These are phyloP conservation scores for Pestalotiopsis sp. DNA, from an alignment of 2,329 filamentous ascomycete species.

Conservation along the genomic window DNA sequence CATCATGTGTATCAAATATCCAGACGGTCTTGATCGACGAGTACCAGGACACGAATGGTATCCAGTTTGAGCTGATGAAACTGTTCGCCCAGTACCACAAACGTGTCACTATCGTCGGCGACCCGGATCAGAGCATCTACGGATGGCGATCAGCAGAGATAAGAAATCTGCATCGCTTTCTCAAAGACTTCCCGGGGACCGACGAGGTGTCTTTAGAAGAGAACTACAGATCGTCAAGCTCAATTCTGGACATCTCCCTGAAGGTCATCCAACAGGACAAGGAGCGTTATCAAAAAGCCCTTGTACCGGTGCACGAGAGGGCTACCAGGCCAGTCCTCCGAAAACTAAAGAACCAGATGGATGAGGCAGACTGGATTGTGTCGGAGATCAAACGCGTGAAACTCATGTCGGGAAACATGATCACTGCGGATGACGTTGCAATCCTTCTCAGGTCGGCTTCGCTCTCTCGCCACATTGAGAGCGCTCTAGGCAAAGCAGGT, in stretches of 20 bases:
- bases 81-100: slow-evolving; percentile 74
- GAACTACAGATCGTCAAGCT: slow-evolving; percentile 90
- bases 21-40: slow-evolving; percentile 94
- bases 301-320: slow-evolving; percentile 78
- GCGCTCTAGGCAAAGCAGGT: slow-evolving; percentile 76
- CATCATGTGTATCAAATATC: slow-evolving; percentile 84
- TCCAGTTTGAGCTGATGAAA: slow-evolving; percentile 94
- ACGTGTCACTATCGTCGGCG: slow-evolving; percentile 91
- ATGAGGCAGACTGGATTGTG: slow-evolving; percentile 88
- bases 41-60: slow-evolving; percentile 94
- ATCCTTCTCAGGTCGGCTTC: slow-evolving; percentile 84
- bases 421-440: slow-evolving; percentile 78
- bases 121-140: slow-evolving; percentile 98
- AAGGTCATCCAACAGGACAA: slow-evolving; percentile 90
- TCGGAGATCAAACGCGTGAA: slow-evolving; percentile 75
- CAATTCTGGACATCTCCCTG: slow-evolving; percentile 79
- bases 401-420: slow-evolving; percentile 71
- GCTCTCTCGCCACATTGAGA: slow-evolving; percentile 84
- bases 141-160: slow-evolving; percentile 93
- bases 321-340: slow-evolving; percentile 83
- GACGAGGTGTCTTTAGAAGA: slow-evolving; percentile 85
- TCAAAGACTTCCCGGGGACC: slow-evolving; percentile 75
- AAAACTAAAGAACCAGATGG: slow-evolving; percentile 67
- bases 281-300: slow-evolving; percentile 75
- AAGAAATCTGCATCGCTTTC: slow-evolving; percentile 80